Percentiles rank a stretch among this genome's conserved stretches.
phyloP scores from a whole-genome alignment of 169 alveolate species.

The Eimeria praecox region DNA sequence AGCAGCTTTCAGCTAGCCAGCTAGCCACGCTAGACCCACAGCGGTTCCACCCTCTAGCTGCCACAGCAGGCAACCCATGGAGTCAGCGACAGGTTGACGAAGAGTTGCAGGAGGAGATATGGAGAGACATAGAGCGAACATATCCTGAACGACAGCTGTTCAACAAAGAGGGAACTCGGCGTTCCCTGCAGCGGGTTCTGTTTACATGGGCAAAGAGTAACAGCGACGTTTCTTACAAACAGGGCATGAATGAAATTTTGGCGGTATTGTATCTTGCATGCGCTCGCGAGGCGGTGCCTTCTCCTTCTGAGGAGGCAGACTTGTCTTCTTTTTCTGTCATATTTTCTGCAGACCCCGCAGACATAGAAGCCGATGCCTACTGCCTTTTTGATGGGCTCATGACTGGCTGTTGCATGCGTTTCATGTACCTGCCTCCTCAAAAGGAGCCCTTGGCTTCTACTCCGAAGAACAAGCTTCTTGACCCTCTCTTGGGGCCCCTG shows the following conservation, averaged over 20 bases:
- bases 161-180: constrained; percentile 86
- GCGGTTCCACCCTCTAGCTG: constrained; percentile 75
- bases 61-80: constrained; percentile 85
- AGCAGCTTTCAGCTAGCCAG: constrained; percentile 71
- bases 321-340: constrained; percentile 10
- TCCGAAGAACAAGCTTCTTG: background rate
- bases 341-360: constrained; percentile 85
- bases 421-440: constrained; percentile 65
- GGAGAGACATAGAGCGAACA: constrained; percentile 87
- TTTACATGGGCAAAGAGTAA: constrained; percentile 92
- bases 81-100: constrained; percentile 83
- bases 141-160: constrained; percentile 89
- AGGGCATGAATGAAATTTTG: constrained; percentile 89
- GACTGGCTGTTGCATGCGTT: constrained; percentile 85
- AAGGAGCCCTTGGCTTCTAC: constrained; percentile 37
- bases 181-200: constrained; percentile 88
- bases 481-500: constrained; percentile 32
- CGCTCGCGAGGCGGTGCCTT: constrained; percentile 82
- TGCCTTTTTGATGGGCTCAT: constrained; percentile 86
- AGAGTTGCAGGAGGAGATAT: constrained; percentile 85
- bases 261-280: constrained; percentile 82
- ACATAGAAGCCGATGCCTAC: constrained; percentile 88
- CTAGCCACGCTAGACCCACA: constrained; percentile 79
- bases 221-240: constrained; percentile 91
- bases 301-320: background rate